Conservation (phyloP, 225 moss, liverwort and hornwort genomes). For the Sphagnum tenellum region DNA sequence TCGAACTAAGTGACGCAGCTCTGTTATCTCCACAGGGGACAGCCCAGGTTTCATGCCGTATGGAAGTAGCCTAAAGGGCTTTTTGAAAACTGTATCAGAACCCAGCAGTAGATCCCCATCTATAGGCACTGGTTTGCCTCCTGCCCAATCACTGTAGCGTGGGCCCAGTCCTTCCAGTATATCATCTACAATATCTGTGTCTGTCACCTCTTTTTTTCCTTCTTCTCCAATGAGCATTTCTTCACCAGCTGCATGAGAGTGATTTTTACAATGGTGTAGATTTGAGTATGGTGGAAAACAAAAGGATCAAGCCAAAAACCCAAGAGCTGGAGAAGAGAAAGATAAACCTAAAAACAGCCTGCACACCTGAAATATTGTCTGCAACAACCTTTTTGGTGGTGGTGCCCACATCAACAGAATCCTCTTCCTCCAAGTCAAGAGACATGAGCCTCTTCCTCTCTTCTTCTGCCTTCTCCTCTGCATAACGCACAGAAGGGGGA, state of each 20-base stretch:
- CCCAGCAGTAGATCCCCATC: conserved; percentile 70
- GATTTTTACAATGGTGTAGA: no score
- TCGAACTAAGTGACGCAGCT: conserved; percentile 70
- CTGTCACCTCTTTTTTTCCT: conserved; percentile 23
- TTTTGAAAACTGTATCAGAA: conserved; percentile 37
- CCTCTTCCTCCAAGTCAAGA: conserved; percentile 25
- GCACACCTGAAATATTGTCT: no score
- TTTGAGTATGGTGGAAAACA: no score
- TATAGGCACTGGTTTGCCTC: conserved; percentile 73
- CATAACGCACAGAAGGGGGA: conserved; percentile 41
- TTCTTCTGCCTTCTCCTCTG: conserved; percentile 37
- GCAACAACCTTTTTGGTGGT: no score
- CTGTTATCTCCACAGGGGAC: conserved; percentile 74
- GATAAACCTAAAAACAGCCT: no score
- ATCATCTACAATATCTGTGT: conserved; percentile 59
- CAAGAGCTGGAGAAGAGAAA: no score
- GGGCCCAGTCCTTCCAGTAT: conserved; percentile 78
- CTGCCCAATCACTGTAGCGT: conserved; percentile 88
- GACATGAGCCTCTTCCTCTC: conserved; percentile 28
- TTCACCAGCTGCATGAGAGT: no score
- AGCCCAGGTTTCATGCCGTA: conserved; percentile 74
- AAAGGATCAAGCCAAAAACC: no score
- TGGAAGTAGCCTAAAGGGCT: conserved; percentile 79
- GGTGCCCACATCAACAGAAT: not conserved
- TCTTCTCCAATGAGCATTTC: not conserved